phyloP scores from a whole-genome alignment of 352 stramenopile species.

The Phytopythium aichiense region DNA sequence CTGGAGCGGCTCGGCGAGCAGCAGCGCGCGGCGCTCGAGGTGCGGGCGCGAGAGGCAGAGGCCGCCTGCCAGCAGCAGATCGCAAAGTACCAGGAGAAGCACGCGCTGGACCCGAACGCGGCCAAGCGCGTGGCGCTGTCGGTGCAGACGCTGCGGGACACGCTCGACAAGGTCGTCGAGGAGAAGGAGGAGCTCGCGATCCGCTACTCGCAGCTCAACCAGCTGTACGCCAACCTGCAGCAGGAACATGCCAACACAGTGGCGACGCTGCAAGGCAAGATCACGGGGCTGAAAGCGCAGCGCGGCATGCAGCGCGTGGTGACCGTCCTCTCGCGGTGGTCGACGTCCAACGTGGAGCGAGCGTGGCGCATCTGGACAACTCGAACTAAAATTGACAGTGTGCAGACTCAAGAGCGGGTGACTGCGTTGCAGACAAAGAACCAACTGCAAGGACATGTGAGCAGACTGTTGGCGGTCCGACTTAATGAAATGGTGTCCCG shows the following conservation, averaged over 20 bases:
- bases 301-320: slow-evolving; percentile 19
- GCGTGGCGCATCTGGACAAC: slow-evolving; percentile 40
- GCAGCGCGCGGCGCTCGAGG: slow-evolving; percentile 31
- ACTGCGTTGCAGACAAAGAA: neutral
- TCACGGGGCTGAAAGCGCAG: slow-evolving; percentile 15
- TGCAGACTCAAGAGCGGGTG: neutral
- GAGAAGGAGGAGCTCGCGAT: slow-evolving; percentile 69
- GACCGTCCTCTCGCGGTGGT: slow-evolving; percentile 26
- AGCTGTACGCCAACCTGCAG: slow-evolving; percentile 31
- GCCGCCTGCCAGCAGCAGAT: slow-evolving; percentile 30
- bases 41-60: slow-evolving; percentile 21
- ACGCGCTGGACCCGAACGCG: slow-evolving; percentile 51
- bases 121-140: slow-evolving; percentile 45
- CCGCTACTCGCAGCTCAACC: slow-evolving; percentile 31
- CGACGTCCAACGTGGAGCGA: slow-evolving; percentile 18
- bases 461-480: neutral
- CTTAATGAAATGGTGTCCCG: neutral
- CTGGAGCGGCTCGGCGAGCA: slow-evolving; percentile 33
- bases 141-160: slow-evolving; percentile 45
- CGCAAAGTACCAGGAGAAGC: slow-evolving; percentile 46
- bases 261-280: slow-evolving; percentile 15
- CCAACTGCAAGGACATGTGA: neutral
- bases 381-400: neutral
- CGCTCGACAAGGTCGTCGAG: slow-evolving; percentile 47
- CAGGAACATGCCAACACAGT: slow-evolving; percentile 18